A percentile compares a stretch with the other conserved stretches of the same genome.
Conservation (phyloP, 805 yeast species). For the Spathaspora passalidarum region DNA sequence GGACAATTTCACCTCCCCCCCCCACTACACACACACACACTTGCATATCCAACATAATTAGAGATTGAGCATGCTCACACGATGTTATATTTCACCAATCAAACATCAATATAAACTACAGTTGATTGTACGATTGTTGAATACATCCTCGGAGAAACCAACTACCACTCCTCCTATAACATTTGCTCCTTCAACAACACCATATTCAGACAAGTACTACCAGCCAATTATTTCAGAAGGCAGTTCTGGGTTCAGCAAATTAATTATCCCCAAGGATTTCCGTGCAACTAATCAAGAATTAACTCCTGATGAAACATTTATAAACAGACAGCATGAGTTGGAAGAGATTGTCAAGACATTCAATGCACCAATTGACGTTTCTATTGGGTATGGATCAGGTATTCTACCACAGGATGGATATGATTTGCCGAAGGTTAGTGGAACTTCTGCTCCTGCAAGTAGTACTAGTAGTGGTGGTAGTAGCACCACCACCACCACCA, state of each 20-base stretch:
- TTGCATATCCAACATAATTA: too few relatives aligned
- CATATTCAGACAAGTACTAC: constrained; percentile 24
- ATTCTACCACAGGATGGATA: constrained; percentile 70
- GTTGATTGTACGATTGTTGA: background rate
- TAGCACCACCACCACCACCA: too few relatives aligned
- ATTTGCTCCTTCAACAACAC: constrained; percentile 10
- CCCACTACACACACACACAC: too few relatives aligned
- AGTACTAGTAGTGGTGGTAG: background rate
- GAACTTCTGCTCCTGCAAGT: too few relatives aligned
- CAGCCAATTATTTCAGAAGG: constrained; percentile 26
- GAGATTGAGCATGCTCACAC: background rate
- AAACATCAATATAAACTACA: background rate
- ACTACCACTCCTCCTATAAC: background rate
- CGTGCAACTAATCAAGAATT: constrained; percentile 56
- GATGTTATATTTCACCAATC: background rate
- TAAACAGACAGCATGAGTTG: constrained; percentile 27
- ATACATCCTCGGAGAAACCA: background rate
- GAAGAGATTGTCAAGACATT: constrained; percentile 52
- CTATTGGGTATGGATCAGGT: constrained; percentile 95
- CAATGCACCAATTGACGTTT: constrained; percentile 68
- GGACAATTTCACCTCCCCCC: too few relatives aligned
- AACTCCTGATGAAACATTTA: constrained; percentile 33
- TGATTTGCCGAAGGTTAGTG: constrained; percentile 8
- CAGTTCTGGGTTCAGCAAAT: constrained; percentile 18
- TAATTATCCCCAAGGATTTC: constrained; percentile 47